Evolutionary conservation across 2,329 filamentous ascomycete species (phyloP), one percentile per base, ranked within the genome.

Genomic region (Fusarium compactum): DNA sequence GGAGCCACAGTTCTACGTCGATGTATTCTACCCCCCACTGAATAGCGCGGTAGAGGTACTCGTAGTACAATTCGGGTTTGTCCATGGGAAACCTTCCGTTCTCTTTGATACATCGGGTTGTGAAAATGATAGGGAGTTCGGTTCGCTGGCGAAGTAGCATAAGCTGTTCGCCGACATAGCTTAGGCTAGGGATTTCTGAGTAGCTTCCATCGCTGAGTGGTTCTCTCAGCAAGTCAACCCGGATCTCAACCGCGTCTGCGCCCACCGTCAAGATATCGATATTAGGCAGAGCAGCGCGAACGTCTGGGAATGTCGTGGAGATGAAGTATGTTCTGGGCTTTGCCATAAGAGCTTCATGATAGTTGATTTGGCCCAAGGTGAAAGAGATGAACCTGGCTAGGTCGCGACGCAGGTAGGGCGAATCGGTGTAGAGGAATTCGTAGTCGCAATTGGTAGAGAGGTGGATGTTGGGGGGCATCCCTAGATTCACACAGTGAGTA

Each of bases 1-100:
- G 93, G 40, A 97, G 85, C 92, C 93, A 96, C 41, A 97, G 82
- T 82, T 97, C 93, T 55, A 97, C 93, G 75, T 97, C 93, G 67
- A 97, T 91, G 77, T 97, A 97, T 79, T 97, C 93, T 63, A 94
- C 91, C 3, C 94, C 93, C 92, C 93, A 97, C 76, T 96, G 91
- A 57, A 96, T 92, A 6, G 94, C 93, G 38, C 92, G 89, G 75
- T 90, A 91, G n/a, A 97, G 86, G 76, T 96, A 95, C 63, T 90
- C 86, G 79, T 92, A 93, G 78, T 91, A 95, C 45, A 96, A 78
- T 16, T 85, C 83, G 0, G 92, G 92, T 58, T 94, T 88, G 43
- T 93, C 90, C 91, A 95, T 95, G 1, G 93, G 93, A 68, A 96
- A 97, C 25, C 89, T 89, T 32, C 93, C 93, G 76, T 95, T 96